Evolutionary conservation across 306 rosid species (phyloP), one percentile per base, ranked within the genome.

Genomic region (Rosa lucieae): DNA sequence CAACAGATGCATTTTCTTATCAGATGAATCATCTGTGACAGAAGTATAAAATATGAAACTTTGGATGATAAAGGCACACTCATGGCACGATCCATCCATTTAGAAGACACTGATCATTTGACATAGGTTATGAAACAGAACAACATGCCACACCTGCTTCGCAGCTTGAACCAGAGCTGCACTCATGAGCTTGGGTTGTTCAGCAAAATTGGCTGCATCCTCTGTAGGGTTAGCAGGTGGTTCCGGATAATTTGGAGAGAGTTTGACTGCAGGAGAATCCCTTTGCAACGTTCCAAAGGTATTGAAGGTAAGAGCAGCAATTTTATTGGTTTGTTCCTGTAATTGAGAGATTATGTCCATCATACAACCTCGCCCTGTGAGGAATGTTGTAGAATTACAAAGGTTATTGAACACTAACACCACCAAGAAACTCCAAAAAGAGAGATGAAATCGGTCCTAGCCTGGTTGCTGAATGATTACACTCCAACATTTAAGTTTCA

Each of bases 271-370:
- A 78, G 97, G 93, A 59, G 97, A 97, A 69, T 94, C 98, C 79
- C 98, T 90, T 83, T 94, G 98, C 69, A 94, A 70, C 37, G 94
- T 81, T 77, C 97, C 98, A 53, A 92, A 52, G 21, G 95, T 92
- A 74, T 94, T 92, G 82, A 90, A 94, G 52, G 93, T 86, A 43
- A 94, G 86, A 75, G 89, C 70, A 5, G 98, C 94, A 72, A 92
- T 79, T 58, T 82, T 78, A 82, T 89, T 90, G 61, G 83, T 92
- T 84, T 94, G 97, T 62, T 91, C 97, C 87, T 94, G 98, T 40
- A 94, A 67, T 77, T 94, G 98, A 68, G 97, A 92, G 72, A 92
- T 90, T 86, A 92, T 90, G 81, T 94, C 97, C 98, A 92, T 94
- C 52, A 26, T 6, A 59, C 37, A 71, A 51, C 66, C 37, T 79